These are phyloP conservation scores for Lagerstroemia speciosa DNA, from an alignment of 345 rosid species.

Conservation along the genomic window DNA sequence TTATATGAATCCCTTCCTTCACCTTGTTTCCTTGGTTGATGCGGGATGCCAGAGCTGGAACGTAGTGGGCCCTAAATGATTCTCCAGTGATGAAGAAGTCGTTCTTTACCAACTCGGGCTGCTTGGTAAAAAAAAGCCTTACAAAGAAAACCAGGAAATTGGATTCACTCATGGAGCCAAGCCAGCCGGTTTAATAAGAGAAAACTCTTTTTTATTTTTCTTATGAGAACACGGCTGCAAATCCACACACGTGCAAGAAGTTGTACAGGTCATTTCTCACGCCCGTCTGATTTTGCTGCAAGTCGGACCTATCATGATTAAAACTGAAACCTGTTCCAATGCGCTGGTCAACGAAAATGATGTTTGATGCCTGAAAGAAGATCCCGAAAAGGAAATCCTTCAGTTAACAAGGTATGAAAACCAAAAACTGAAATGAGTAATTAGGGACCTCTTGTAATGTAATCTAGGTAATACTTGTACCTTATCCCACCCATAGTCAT, in stretches of 20 bases:
- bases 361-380: slow-evolving; percentile 49
- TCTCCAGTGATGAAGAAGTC: slow-evolving; percentile 89
- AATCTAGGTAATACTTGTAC: slow-evolving; percentile 12
- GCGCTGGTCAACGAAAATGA: slow-evolving; percentile 82
- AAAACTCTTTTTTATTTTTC: slow-evolving; percentile 9
- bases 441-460: not conserved
- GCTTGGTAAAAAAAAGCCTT: slow-evolving; percentile 71
- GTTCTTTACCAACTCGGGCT: slow-evolving; percentile 47
- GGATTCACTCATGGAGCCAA: not conserved
- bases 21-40: slow-evolving; percentile 66
- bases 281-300: slow-evolving; percentile 56
- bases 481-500: slow-evolving; percentile 91
- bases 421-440: not conserved
- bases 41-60: slow-evolving; percentile 74
- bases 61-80: slow-evolving; percentile 85
- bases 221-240: not conserved
- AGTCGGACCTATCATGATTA: slow-evolving; percentile 35
- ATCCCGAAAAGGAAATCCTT: not conserved
- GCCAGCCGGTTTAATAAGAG: not conserved
- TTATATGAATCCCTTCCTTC: slow-evolving; percentile 63
- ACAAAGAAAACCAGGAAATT: too few relatives aligned
- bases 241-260: slow-evolving; percentile 60
- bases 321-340: slow-evolving; percentile 88
- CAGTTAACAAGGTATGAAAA: not conserved
- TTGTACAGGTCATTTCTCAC: slow-evolving; percentile 74